Percentiles rank a stretch among this genome's conserved stretches.
These are phyloP conservation scores for Hymenoscyphus occultus DNA, from an alignment of 2,329 filamentous ascomycete species.

Conservation along the genomic window DNA sequence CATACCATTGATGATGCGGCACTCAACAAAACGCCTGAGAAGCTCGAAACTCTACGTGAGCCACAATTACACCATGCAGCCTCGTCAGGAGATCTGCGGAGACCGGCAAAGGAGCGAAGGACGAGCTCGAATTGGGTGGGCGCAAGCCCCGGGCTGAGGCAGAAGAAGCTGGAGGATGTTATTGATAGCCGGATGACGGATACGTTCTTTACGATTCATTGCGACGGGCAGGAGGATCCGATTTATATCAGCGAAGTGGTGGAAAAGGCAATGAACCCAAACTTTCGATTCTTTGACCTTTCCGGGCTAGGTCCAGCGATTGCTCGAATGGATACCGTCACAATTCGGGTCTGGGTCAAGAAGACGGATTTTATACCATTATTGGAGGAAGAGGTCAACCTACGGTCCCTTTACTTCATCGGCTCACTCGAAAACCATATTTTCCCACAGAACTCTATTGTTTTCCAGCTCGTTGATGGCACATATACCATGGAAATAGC, in stretches of 20 bases:
- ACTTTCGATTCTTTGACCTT: constrained; percentile 82
- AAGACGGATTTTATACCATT: constrained; percentile 59
- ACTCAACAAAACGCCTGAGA: constrained; percentile 63
- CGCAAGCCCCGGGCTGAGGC: constrained; percentile 56
- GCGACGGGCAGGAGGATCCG: constrained; percentile 62
- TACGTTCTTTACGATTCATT: constrained; percentile 83
- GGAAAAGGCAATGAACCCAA: constrained; percentile 83
- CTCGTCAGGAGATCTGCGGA: constrained; percentile 52
- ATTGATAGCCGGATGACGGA: constrained; percentile 74
- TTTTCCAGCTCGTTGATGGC: constrained; percentile 84
- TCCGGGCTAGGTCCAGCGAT: constrained; percentile 58
- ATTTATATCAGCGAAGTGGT: constrained; percentile 87
- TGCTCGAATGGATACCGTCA: constrained; percentile 63
- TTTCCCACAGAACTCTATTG: constrained; percentile 75
- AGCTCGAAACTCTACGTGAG: constrained; percentile 51
- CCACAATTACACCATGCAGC: constrained; percentile 52
- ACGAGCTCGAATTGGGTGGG: constrained; percentile 63
- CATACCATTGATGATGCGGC: constrained; percentile 74
- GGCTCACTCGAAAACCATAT: constrained; percentile 67
- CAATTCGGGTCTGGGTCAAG: constrained; percentile 72
- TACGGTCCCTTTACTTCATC: constrained; percentile 75
- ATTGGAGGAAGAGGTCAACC: constrained; percentile 66
- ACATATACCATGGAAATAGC: constrained; percentile 76
- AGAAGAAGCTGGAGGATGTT: constrained; percentile 73
- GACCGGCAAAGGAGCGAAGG: constrained; percentile 44